A percentile compares a stretch with the other conserved stretches of the same genome.
Evolutionary conservation across 2,329 filamentous ascomycete genomes (phyloP).

Genomic region (Aspergillus proliferans): DNA sequence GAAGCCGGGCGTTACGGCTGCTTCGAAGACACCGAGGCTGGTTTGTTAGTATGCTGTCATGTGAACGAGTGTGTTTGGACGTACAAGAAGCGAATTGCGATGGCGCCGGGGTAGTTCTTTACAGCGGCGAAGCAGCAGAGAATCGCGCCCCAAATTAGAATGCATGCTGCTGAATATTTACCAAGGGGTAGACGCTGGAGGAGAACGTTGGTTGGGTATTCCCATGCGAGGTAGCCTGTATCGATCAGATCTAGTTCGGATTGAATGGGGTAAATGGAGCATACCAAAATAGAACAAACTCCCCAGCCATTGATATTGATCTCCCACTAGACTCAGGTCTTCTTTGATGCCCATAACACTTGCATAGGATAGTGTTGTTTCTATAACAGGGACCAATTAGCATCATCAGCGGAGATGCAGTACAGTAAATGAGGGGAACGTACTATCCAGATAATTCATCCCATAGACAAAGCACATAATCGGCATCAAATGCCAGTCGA

Average conservation of each 20-base stretch:
- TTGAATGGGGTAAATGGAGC: conserved; percentile 3
- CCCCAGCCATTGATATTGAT: conserved; percentile 48
- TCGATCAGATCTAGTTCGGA: background rate
- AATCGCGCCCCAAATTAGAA: conserved; percentile 58
- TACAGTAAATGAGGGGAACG: conserved; percentile 2
- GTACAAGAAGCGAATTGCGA: conserved; percentile 54
- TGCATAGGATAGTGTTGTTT: conserved; percentile 48
- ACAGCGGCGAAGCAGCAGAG: conserved; percentile 59
- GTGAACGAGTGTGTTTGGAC: background rate
- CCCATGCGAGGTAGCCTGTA: conserved; percentile 49
- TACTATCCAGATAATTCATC: conserved; percentile 52
- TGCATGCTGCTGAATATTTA: conserved; percentile 60
- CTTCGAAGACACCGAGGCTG: conserved; percentile 62
- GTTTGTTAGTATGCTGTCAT: background rate
- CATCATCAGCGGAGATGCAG: background rate
- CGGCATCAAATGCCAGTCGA: conserved; percentile 59
- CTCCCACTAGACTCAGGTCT: conserved; percentile 39
- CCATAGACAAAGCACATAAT: conserved; percentile 55
- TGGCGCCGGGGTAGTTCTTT: conserved; percentile 54
- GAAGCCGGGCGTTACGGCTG: conserved; percentile 63
- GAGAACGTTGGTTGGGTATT: conserved; percentile 61
- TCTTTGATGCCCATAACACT: conserved; percentile 49
- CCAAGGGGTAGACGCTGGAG: conserved; percentile 59
- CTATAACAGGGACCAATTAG: conserved; percentile 10
- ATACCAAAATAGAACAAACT: conserved; percentile 48